A percentile compares a stretch with the other conserved stretches of the same genome.
phyloP scores from a whole-genome alignment of 345 rosid species.

The Corymbia maculata region DNA sequence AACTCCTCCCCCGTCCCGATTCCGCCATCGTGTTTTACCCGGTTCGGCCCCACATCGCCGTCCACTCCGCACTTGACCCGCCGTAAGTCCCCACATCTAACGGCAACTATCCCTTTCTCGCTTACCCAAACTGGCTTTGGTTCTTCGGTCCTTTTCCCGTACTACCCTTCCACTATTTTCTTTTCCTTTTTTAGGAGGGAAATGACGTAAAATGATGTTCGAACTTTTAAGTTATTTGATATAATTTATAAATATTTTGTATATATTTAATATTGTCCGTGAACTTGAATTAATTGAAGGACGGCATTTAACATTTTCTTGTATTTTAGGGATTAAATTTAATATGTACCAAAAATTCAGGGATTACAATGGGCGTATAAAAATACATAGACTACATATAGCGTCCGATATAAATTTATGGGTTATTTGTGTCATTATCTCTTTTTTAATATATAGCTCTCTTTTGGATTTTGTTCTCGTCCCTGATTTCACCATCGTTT shows the following conservation, averaged over 20 bases:
- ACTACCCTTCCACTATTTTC: background rate
- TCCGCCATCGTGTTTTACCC: background rate
- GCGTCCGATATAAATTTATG: no score
- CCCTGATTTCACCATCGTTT: no score
- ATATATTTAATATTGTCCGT: fast-evolving
- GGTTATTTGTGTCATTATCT: fast-evolving
- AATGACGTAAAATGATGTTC: background rate
- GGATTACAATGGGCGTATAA: no score
- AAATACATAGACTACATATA: no score
- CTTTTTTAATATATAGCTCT: background rate
- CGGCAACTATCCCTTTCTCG: background rate
- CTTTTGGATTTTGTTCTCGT: background rate
- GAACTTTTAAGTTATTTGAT: no score
- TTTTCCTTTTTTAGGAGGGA: no score
- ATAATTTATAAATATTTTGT: no score
- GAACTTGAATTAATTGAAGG: background rate
- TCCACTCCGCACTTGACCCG: background rate
- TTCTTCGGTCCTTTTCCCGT: background rate
- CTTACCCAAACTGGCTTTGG: background rate
- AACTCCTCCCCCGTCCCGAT: background rate
- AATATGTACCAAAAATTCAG: fast-evolving
- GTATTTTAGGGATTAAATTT: fast-evolving
- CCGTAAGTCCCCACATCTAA: background rate
- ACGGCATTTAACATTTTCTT: no score
- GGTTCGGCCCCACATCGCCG: background rate